Conservation (phyloP, 2,329 filamentous ascomycete genomes). For the Xylaria sp. region DNA sequence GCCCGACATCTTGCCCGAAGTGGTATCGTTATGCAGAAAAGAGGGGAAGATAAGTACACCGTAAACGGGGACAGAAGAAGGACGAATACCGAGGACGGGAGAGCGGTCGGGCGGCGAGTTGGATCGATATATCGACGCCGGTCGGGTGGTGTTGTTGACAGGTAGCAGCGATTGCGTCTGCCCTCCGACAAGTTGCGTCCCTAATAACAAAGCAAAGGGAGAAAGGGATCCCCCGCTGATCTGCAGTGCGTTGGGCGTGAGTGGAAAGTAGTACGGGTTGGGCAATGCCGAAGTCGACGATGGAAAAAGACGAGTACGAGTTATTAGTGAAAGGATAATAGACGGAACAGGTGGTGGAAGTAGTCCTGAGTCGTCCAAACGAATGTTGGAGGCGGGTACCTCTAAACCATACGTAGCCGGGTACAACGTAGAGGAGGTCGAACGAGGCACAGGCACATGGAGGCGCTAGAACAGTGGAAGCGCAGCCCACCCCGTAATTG, state of each 20-base stretch:
- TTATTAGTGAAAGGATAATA: not conserved
- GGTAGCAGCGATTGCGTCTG: not conserved
- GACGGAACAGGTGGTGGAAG: too few species aligned
- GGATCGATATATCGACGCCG: not conserved
- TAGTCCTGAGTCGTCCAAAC: not conserved
- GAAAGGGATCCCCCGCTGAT: not conserved
- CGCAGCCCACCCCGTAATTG: not conserved
- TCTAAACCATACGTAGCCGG: not conserved
- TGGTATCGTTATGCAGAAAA: constrained; percentile 3
- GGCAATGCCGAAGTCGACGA: not conserved
- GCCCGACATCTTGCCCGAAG: constrained; percentile 23
- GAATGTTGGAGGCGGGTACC: not conserved
- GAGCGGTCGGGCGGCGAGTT: not conserved
- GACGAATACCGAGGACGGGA: not conserved
- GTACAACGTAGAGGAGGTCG: not conserved
- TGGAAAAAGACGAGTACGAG: too few species aligned
- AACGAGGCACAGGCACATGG: too few species aligned
- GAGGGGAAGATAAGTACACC: constrained; percentile 4
- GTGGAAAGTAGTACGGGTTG: not conserved
- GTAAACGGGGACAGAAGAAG: not conserved
- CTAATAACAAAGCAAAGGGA: not conserved
- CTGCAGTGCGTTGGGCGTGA: not conserved
- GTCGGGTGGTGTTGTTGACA: constrained; percentile 1
- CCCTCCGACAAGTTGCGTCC: not conserved
- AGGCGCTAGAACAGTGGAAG: not conserved